Percentiles rank a stretch among this genome's conserved stretches.
Evolutionary conservation across 2,329 filamentous ascomycete species (phyloP).

Genomic region (Hypomyces perniciosus): DNA sequence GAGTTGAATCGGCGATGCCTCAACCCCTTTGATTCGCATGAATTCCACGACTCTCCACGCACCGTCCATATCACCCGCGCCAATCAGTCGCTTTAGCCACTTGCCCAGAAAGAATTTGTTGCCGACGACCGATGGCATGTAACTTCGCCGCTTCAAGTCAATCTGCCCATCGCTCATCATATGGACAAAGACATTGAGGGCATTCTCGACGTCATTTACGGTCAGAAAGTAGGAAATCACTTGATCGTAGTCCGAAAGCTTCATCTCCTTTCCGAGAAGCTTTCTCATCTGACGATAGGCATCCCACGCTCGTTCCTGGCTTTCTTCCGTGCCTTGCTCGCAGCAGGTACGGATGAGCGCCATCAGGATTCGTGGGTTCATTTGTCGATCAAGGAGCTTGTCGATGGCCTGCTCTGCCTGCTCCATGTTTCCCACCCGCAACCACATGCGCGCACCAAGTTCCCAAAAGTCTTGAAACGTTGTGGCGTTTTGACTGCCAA

Average conservation of each 20-base stretch:
- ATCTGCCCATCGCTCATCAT: slow-evolving; percentile 69
- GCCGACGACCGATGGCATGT: slow-evolving; percentile 43
- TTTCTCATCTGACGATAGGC: slow-evolving; percentile 60
- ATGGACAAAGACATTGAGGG: slow-evolving; percentile 74
- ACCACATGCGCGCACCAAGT: slow-evolving; percentile 61
- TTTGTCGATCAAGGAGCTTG: slow-evolving; percentile 44
- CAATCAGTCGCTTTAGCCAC: slow-evolving; percentile 81
- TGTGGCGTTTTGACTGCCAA: slow-evolving; percentile 41
- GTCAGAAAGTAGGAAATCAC: slow-evolving; percentile 66
- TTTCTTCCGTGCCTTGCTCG: slow-evolving; percentile 40
- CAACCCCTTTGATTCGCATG: slow-evolving; percentile 64
- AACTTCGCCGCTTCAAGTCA: slow-evolving; percentile 38
- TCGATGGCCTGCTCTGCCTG: slow-evolving; percentile 52
- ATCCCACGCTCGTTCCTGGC: slow-evolving; percentile 56
- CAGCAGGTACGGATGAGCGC: slow-evolving; percentile 66
- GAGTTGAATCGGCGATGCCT: slow-evolving; percentile 66
- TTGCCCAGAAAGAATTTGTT: slow-evolving; percentile 83
- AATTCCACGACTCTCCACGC: slow-evolving; percentile 67
- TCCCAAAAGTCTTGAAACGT: slow-evolving; percentile 54
- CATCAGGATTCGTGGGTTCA: slow-evolving; percentile 53
- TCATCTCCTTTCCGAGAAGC: slow-evolving; percentile 54
- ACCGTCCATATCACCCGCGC: slow-evolving; percentile 62
- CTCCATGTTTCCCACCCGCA: slow-evolving; percentile 49
- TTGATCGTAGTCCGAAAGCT: slow-evolving; percentile 69
- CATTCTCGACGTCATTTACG: slow-evolving; percentile 57